These are phyloP conservation scores for Nicotiana otophora DNA, from an alignment of 257 asterid species.

Conservation along the genomic window DNA sequence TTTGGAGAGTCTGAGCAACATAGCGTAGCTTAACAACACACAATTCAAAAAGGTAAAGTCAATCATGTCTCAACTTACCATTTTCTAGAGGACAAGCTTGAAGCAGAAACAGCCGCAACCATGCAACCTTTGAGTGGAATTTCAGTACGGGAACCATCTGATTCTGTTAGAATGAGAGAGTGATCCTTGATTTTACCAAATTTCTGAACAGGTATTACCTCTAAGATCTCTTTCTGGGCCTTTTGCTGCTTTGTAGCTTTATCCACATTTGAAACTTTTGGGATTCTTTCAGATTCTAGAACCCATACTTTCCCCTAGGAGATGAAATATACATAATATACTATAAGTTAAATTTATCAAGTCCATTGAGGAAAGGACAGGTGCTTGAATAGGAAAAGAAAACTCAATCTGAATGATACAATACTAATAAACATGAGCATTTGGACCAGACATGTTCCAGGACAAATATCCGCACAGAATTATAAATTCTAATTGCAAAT, in stretches of 20 bases:
- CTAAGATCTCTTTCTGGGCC: slow-evolving; percentile 59
- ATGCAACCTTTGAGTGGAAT: slow-evolving; percentile 70
- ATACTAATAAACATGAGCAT: neutral
- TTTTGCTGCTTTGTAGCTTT: slow-evolving; percentile 47
- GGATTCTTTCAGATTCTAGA: slow-evolving; percentile 68
- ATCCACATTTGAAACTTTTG: slow-evolving; percentile 41
- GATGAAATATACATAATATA: neutral
- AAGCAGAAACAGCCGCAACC: slow-evolving; percentile 75
- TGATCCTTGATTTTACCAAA: slow-evolving; percentile 54
- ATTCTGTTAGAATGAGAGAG: slow-evolving; percentile 51
- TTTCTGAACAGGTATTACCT: slow-evolving; percentile 65
- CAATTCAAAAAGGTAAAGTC: slow-evolving; percentile 7
- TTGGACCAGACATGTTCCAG: neutral
- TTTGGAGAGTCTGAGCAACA: no score
- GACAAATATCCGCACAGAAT: neutral
- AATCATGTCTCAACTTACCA: slow-evolving; percentile 45
- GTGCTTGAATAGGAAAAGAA: neutral
- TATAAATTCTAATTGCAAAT: neutral
- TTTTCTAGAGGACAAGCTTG: slow-evolving; percentile 64
- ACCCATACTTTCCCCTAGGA: slow-evolving; percentile 73
- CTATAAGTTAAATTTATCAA: neutral
- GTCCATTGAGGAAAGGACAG: neutral
- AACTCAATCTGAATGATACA: neutral
- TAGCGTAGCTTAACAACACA: no score
- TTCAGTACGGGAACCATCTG: slow-evolving; percentile 58